Base-by-base conservation (phyloP, 2,329 filamentous ascomycete genomes). In the Neurospora sp. region DNA sequence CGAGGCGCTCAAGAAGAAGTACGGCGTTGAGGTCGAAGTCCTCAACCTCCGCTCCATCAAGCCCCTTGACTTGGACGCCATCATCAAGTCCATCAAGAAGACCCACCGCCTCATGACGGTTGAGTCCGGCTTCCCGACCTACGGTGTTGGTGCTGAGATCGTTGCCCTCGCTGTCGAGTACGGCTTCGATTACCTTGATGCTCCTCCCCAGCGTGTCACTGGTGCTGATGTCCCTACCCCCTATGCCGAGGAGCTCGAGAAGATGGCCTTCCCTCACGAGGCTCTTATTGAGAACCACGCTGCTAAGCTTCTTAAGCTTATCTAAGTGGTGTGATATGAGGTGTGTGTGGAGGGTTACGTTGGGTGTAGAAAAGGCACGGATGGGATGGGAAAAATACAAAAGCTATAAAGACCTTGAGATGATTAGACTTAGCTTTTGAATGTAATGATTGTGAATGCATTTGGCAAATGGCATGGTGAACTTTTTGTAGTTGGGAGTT, bases 41-140 rank as follows among this genome's bases (percentile, higher is more conserved):
- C 91, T 99, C 87, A 99, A 99, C 87, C 90, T 99, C 79, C 93
- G 96, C 78, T 97, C 94, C 76, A 85, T 99, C 84, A 99, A 98
- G 87, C 96, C 96, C 62, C 88, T 99, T 75, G 96, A 99, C 78
- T 87, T 99, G 71, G 94, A 98, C 82, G 87, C 93, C 75, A 98
- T 99, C 78, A 86, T 98, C 82, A 93, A 96, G 82, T 97, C 94
- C 13, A 90, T 99, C 80, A 98, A 99, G 92, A 99, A 99, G 91
- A 99, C 96, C 19, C 91, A 92, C 80, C 92, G 91, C 78, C 89
- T 99, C 73, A 87, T 99, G 81, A 90, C 89, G 58, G 93, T 99
- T 76, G 95, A 98, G 84, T 97, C 93, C 70, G 96, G 95, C 74
- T 99, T 94, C 89, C 96, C 96, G 73, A 92, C 93, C 78, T 99